phyloP scores from a whole-genome alignment of 495 filamentous ascomycete genomes.

The Glonium stellatum region DNA sequence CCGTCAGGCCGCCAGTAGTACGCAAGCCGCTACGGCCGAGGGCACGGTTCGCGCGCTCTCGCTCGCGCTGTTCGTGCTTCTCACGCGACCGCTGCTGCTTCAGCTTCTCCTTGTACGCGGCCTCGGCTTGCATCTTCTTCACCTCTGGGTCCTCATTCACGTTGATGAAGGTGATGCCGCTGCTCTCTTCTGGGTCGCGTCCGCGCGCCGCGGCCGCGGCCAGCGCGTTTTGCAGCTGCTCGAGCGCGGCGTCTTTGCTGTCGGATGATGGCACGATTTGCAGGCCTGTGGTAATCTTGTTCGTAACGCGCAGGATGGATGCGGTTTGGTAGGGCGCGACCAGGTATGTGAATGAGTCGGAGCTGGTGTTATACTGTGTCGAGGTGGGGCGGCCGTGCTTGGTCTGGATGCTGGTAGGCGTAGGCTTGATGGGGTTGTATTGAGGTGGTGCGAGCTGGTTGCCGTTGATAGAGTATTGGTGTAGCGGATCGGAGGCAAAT shows the following conservation, averaged over 20 bases:
- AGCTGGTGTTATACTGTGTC: slow-evolving; percentile 53
- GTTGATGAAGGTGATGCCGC: slow-evolving; percentile 48
- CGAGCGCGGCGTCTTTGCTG: slow-evolving; percentile 69
- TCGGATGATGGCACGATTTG: slow-evolving; percentile 61
- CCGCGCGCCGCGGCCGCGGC: slow-evolving; percentile 53
- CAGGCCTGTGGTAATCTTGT: slow-evolving; percentile 73
- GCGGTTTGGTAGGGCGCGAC: slow-evolving; percentile 64
- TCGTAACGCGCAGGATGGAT: slow-evolving; percentile 64
- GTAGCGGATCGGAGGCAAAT: slow-evolving; percentile 59
- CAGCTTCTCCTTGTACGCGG: slow-evolving; percentile 32
- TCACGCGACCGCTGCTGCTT: slow-evolving; percentile 15
- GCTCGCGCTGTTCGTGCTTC: slow-evolving; percentile 42
- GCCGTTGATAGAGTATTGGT: slow-evolving; percentile 71
- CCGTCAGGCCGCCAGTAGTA: slow-evolving; percentile 50
- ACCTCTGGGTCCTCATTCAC: slow-evolving; percentile 73
- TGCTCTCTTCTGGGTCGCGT: slow-evolving; percentile 49
- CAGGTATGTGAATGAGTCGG: slow-evolving; percentile 78
- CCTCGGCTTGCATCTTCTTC: slow-evolving; percentile 65
- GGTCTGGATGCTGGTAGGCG: slow-evolving; percentile 37
- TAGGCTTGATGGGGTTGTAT: slow-evolving; percentile 40
- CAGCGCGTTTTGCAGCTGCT: slow-evolving; percentile 63
- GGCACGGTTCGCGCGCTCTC: slow-evolving; percentile 53
- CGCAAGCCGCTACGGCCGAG: slow-evolving; percentile 37
- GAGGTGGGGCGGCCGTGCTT: neutral
- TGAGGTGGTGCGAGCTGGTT: slow-evolving; percentile 67